Base-by-base conservation (phyloP, 306 rosid species). In the barrel medic (Medicago truncatula) region DNA sequence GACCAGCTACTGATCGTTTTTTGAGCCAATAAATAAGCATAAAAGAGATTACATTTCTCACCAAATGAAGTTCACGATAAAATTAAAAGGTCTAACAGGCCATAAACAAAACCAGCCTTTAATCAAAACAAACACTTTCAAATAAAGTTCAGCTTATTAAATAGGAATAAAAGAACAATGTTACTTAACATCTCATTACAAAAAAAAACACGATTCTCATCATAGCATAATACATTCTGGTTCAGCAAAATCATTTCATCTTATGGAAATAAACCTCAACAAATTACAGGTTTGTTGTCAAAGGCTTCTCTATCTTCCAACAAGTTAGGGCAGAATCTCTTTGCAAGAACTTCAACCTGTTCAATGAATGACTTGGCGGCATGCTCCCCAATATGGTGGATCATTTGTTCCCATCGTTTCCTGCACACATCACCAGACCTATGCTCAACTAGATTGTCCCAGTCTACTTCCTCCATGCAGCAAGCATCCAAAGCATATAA, bases 351-450 rank as follows among this genome's bases (percentile, higher is more conserved):
- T 77, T 91, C 97, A 63, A 93, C 91, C 82, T 91, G 93, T 73
- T 93, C 93, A 70, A 85, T 31, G 83, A 91, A 89, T 49, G 98
- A 70, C 87, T 81, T 88, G 56, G 44, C 77, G 0, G 68, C 88
- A 53, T 80, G 73, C 59, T 87, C 84, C 62, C 98, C 92, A 62
- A 93, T 78, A 73, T 82, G 85, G 28, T 14, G 83, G 46, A 89
- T 75, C 96, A 93, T 91, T 78, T 93, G 90, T 23, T 72, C 43
- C 98, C 97, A 93, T n/a, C 98, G 82, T 83, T 87, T 87, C 85
- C 89, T 76, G 80, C 96, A 89, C 23, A 75, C 34, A 74, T 91
- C 89, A 41, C 98, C 96, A 40, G 86, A 3, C 80, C 97, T 88
- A 44, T 89, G 82, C 79, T 88, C 93, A 60, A 91, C 73, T 85